phyloP scores from a whole-genome alignment of 2,329 filamentous ascomycete species.

The Hypomyces rosellus region DNA sequence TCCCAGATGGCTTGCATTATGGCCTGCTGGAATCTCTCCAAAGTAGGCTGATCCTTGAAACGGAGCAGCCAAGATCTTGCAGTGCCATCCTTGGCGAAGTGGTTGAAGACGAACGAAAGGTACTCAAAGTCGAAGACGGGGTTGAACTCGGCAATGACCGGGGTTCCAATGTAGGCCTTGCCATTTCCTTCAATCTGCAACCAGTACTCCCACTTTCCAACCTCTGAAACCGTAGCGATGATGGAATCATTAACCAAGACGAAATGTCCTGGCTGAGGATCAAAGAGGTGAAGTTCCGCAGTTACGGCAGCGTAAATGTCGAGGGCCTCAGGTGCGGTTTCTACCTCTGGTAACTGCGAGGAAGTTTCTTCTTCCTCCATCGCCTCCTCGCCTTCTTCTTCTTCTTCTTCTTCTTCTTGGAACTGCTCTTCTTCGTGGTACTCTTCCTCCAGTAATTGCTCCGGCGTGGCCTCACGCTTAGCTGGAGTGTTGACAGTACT shows the following conservation, averaged over 20 bases:
- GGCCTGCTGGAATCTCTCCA: constrained; percentile 87
- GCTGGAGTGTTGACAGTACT: constrained; percentile 41
- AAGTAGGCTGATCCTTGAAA: constrained; percentile 74
- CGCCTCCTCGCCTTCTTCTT: neutral
- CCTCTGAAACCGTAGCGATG: constrained; percentile 73
- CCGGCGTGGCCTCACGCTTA: constrained; percentile 35
- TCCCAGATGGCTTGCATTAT: constrained; percentile 97
- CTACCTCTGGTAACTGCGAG: constrained; percentile 17
- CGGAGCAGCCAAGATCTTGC: constrained; percentile 94
- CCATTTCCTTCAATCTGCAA: constrained; percentile 73
- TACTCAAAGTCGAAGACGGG: constrained; percentile 99
- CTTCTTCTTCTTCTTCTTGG: neutral
- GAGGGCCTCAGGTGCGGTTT: constrained; percentile 53
- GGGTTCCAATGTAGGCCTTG: constrained; percentile 79
- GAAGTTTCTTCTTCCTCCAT: constrained; percentile 15
- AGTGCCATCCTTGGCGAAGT: constrained; percentile 80
- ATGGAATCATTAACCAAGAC: constrained; percentile 70
- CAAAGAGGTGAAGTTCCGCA: constrained; percentile 88
- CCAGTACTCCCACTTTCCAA: constrained; percentile 94
- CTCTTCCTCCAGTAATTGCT: constrained; percentile 27
- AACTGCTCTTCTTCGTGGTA: constrained; percentile 16
- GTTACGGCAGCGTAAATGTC: constrained; percentile 69
- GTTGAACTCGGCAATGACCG: constrained; percentile 85
- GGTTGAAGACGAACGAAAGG: constrained; percentile 98
- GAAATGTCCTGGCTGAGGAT: constrained; percentile 82